These are phyloP conservation scores for Ogataea nitratoaversa DNA, from an alignment of 805 yeast species.

Conservation along the genomic window DNA sequence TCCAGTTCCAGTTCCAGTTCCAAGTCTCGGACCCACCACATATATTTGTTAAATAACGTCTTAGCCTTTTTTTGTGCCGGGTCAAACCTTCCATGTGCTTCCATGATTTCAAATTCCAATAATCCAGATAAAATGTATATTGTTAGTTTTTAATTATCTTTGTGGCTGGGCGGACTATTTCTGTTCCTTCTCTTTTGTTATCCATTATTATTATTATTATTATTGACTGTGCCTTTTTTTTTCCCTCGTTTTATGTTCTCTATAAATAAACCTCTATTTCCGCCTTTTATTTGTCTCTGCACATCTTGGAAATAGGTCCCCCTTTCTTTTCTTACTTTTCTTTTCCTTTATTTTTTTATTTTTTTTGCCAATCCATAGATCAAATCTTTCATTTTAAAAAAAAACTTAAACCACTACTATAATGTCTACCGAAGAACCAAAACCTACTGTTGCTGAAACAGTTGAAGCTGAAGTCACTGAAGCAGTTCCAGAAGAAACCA, in stretches of 20 bases:
- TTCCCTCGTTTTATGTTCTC: neutral
- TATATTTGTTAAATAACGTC: no score
- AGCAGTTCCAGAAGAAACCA: conserved; percentile 5
- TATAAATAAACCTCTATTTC: conserved; percentile 1
- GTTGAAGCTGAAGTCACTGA: neutral
- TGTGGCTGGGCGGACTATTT: neutral
- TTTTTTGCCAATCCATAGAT: no score
- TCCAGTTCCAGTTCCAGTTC: no score
- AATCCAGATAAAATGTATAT: no score
- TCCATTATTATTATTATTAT: neutral
- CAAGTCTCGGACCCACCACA: no score
- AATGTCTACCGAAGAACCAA: neutral
- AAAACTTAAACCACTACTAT: neutral
- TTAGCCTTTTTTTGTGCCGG: no score
- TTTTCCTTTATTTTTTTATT: neutral
- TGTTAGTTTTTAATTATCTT: no score
- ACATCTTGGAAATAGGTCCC: neutral
- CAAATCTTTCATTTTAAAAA: neutral
- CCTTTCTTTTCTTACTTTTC: neutral
- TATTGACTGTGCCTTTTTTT: neutral
- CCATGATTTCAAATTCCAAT: no score
- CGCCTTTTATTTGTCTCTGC: neutral
- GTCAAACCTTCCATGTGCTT: neutral
- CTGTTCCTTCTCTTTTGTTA: no score
- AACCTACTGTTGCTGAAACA: neutral